Evolutionary conservation across 2,329 filamentous ascomycete species (phyloP), one percentile per base, ranked within the genome.

Genomic region (Thelonectria rubi): DNA sequence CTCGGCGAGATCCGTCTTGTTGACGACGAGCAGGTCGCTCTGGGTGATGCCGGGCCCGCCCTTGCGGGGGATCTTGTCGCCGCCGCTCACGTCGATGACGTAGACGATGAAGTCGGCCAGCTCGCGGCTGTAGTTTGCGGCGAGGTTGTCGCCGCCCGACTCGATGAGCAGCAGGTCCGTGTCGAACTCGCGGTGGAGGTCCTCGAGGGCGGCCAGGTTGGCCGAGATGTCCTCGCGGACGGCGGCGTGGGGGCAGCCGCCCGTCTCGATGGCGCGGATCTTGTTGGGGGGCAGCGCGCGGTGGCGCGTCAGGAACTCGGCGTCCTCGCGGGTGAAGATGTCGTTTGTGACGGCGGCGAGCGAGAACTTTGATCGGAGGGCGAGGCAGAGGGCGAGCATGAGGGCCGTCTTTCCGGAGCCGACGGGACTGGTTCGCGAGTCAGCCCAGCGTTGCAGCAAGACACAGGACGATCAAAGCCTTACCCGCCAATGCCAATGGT

Each of bases 401-500:
- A 98, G 86, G 17, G 95, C 95, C 0, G 95, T 98, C 79, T 99
- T 99, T 74, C 95, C 95, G 21, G 94, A 97, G 66, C 95, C 95
- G 55, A 99, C 95, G 63, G 95, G 95, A 45, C 94, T 97, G 32
- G 8, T 63, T 15, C 66, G 45, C 12, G 21, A 50, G 43, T 57
- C 18, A 57, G 55, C 18, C 9, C 17, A 32, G 8, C n/a, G 26
- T 53, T 43, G 32, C 21, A n/a, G 20, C 42, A 37, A 15, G 21
- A 20, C 26, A 32, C 4, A 39, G 10, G 18, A 24, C 3, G 15
- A 18, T 18, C 11, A 9, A 3, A 4, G 3, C 55, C 87, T 70
- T 84, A 97, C 93, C 95, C 95, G 80, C 95, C 95, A 79, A 98
- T 98, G n/a, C 95, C 95, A 72, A 99, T 86, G 5, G 95, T 98